These are phyloP conservation scores for Helianthus annuus DNA, from an alignment of 129 eudicot genomes.

Conservation along the genomic window HanXRQr2.0-SUNRISE NC_035447.2:145949265-145949764, in stretches of 20 bases:
- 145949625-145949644: constrained; percentile 11
- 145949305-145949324: too few relatives aligned
- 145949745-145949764: constrained; percentile 42
- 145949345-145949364: too few relatives aligned
- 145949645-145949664: constrained; percentile 1
- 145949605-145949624: constrained; percentile 37
- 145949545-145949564: constrained; percentile 40
- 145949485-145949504: too few relatives aligned
- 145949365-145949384: too few relatives aligned
- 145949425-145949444: too few relatives aligned
- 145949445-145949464: too few relatives aligned
- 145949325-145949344: too few relatives aligned
- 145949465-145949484: too few relatives aligned
- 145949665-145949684: constrained; percentile 28
- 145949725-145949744: constrained; percentile 23
- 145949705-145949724: constrained; percentile 19
- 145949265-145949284: too few relatives aligned
- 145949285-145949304: too few relatives aligned
- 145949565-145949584: constrained; percentile 26
- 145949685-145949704: constrained; percentile 23
- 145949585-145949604: constrained; percentile 30
- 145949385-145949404: too few relatives aligned
- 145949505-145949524: constrained; percentile 23
- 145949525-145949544: constrained; percentile 19
- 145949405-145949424: too few relatives aligned